These are phyloP conservation scores for Dendrocalamus latiflorus DNA, from an alignment of 202 grass and related monocot species.

Conservation along the genomic window DNA sequence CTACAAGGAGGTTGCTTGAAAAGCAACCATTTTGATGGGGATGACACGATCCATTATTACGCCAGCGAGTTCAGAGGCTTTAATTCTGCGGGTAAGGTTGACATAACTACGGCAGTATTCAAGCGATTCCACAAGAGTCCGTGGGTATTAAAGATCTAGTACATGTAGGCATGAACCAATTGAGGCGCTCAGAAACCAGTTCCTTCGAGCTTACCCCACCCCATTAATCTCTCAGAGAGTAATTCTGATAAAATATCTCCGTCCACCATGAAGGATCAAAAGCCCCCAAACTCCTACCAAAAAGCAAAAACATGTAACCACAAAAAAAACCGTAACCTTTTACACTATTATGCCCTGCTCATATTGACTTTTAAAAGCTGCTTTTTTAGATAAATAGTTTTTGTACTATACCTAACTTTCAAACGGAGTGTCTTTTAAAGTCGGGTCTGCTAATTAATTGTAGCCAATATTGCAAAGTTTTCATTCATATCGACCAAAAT, in stretches of 20 bases:
- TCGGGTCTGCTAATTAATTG: no score
- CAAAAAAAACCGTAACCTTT: constrained; percentile 4
- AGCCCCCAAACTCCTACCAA: neutral
- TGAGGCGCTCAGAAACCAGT: constrained; percentile 1
- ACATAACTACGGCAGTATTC: constrained; percentile 40
- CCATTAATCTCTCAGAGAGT: constrained; percentile 14
- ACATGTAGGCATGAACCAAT: constrained; percentile 29
- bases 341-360: no score
- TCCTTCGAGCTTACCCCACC: constrained; percentile 40
- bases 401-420: no score
- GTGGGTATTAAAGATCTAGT: constrained; percentile 22
- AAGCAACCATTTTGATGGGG: constrained; percentile 25
- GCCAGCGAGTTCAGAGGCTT: constrained; percentile 26
- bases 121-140: constrained; percentile 21
- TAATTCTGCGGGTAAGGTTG: constrained; percentile 33
- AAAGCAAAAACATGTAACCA: neutral
- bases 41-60: constrained; percentile 12
- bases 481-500: no score
- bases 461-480: no score
- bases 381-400: no score
- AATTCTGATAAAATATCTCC: constrained; percentile 5
- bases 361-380: no score
- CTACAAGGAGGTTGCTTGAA: constrained; percentile 21
- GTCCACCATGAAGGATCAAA: constrained; percentile 26
- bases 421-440: no score